Evolutionary conservation across 495 filamentous ascomycete species (phyloP), one percentile per base, ranked within the genome.

Genomic region (Oleoguttula mirabilis): DNA sequence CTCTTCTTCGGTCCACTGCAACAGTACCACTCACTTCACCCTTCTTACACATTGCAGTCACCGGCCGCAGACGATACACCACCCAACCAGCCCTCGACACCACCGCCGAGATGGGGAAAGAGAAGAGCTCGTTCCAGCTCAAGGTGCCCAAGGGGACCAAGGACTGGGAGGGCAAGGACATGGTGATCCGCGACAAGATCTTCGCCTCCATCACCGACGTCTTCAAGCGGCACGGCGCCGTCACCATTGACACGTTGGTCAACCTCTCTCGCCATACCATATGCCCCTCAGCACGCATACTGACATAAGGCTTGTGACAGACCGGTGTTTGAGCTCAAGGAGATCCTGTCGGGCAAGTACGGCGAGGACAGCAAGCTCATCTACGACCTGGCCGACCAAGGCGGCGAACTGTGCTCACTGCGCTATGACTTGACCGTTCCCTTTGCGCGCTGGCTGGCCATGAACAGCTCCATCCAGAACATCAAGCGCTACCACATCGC

Each of bases 371-470:
- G 73, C 52, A 88, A 87, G 62, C 79, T 92, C 55, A 84, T 90
- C 60, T 90, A 90, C 65, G 83, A 88, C 58, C 75, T 88, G 36
- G 73, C 76, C 36, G 82, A 92, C 55, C 84, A 90, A 60, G 85
- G 83, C 48, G 85, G 84, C 34, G 83, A 90, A 64, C 67, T 86
- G 54, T 82, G 77, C 66, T 82, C 82, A 8, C 68, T 94, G 45
- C 77, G 88, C 48, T 94, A 94, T 59, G 88, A 94, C 59, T 63
- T 94, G 48, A 93, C 88, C 1, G 86, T 92, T n/a, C 83, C 82
- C 15, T 88, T 87, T 53, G 84, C 83, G 16, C 75, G 85, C 52
- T 88, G 78, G 77, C 75, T 88, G 36, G 83, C 84, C 47, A 86
- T 87, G 82, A 88, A 88, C 66, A 58, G 72, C 10, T 65, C 70